Percentiles rank a stretch among this genome's conserved stretches.
phyloP scores from a whole-genome alignment of 164 flowering plant species.

The grape (Vitis vinifera) region ASM3070453v1 NC_081814.1:5271501-5272000 shows the following conservation, averaged over 20 bases:
- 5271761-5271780: not conserved
- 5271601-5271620: not conserved
- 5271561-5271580: not conserved
- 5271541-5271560: not conserved
- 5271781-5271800: not conserved
- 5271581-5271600: not conserved
- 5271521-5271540: not conserved
- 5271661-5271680: too few species aligned
- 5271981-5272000: too few species aligned
- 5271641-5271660: not conserved
- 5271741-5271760: not conserved
- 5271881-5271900: slow-evolving; percentile 40
- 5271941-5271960: too few species aligned
- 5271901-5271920: not conserved
- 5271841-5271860: slow-evolving; percentile 52
- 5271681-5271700: too few species aligned
- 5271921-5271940: too few species aligned
- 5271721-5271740: too few species aligned
- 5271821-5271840: slow-evolving; percentile 30
- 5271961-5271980: too few species aligned
- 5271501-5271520: not conserved
- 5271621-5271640: not conserved
- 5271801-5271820: not conserved
- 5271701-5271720: too few species aligned
- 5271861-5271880: slow-evolving; percentile 58